These are phyloP conservation scores for Phytophthora pini DNA, from an alignment of 352 stramenopile species.

Conservation along the genomic window DNA sequence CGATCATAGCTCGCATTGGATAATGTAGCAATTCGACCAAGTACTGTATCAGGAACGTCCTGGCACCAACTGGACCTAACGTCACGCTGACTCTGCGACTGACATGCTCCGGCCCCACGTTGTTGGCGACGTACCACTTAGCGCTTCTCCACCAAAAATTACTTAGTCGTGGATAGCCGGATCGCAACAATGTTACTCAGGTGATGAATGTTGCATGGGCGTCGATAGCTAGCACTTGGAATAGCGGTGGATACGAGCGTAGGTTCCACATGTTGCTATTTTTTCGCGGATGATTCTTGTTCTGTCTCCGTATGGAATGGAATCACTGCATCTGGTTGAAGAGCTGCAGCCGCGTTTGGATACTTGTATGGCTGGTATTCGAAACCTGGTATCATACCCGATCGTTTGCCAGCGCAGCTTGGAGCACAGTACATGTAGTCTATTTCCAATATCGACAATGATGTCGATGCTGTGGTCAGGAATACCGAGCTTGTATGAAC, in stretches of 20 bases:
- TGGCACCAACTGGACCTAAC: constrained; percentile 6
- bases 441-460: too few species aligned
- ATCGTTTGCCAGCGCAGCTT: neutral
- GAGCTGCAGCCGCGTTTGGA: constrained; percentile 9
- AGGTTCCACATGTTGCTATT: neutral
- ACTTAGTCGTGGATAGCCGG: constrained; percentile 4
- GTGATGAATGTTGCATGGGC: neutral
- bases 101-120: constrained; percentile 12
- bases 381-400: neutral
- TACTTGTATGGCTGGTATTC: constrained; percentile 1
- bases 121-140: neutral
- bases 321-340: constrained; percentile 13
- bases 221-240: neutral
- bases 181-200: neutral
- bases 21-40: constrained; percentile 2
- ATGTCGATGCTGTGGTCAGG: neutral
- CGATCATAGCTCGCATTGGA: neutral
- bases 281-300: constrained; percentile 1
- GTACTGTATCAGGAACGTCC: neutral
- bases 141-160: constrained; percentile 20
- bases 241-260: neutral
- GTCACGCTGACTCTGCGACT: constrained; percentile 10
- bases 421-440: neutral
- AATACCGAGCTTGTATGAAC: neutral
- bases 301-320: constrained; percentile 2